Conservation (phyloP, 257 asterid genomes). For the Penstemon newberryi region DNA sequence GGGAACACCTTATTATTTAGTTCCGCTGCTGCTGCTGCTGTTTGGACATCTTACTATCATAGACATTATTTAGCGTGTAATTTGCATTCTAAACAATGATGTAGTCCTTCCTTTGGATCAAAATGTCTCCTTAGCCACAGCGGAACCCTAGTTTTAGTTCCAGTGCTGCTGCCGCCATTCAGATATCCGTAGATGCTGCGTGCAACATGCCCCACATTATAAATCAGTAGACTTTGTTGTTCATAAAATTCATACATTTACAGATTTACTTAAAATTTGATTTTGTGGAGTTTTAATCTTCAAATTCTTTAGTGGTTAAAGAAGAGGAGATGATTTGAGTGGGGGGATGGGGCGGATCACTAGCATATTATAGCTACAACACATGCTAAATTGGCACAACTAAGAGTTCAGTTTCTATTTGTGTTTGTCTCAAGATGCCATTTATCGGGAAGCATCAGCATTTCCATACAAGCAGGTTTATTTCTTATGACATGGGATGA, state of each 20-base stretch:
- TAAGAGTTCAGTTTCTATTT: neutral
- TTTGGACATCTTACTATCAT: neutral
- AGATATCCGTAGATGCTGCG: conserved; percentile 3
- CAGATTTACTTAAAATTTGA: neutral
- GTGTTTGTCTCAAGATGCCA: neutral
- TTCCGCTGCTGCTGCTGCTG: neutral
- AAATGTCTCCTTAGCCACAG: too few species aligned
- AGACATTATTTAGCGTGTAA: too few species aligned
- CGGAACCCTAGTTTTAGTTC: too few species aligned
- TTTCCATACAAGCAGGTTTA: conserved; percentile 7
- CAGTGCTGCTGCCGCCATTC: neutral
- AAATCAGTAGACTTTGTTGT: neutral
- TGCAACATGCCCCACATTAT: neutral
- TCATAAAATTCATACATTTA: neutral
- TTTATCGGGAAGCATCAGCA: conserved; percentile 3
- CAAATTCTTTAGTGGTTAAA: conserved; percentile 8
- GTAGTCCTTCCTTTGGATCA: too few species aligned
- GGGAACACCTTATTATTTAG: neutral
- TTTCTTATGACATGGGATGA: conserved; percentile 1
- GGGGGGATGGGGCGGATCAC: conserved; percentile 1
- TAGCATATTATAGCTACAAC: neutral
- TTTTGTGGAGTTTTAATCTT: neutral
- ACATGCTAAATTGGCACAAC: neutral
- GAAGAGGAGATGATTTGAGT: neutral
- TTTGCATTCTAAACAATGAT: too few species aligned